These are phyloP conservation scores for Thymus mandschuricus DNA, from an alignment of 257 asterid species.

Conservation along the genomic window DNA sequence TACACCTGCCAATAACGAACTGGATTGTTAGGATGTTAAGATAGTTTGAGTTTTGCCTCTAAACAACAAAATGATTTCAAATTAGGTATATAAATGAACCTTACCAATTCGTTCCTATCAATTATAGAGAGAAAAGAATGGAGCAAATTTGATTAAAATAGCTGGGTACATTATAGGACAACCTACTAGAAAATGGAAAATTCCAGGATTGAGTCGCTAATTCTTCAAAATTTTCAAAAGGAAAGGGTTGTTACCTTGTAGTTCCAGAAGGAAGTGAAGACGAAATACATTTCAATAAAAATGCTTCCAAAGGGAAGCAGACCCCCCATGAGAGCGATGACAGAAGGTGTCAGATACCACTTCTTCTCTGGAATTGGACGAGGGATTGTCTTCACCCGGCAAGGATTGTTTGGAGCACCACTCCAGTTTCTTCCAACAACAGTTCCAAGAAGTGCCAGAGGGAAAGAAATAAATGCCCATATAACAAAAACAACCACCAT, in stretches of 20 bases:
- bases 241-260: constrained; percentile 58
- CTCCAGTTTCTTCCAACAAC: constrained; percentile 85
- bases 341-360: constrained; percentile 77
- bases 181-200: constrained; percentile 1
- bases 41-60: background rate
- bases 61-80: background rate
- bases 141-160: constrained; percentile 18
- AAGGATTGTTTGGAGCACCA: constrained; percentile 83
- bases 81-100: background rate
- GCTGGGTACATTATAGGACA: background rate
- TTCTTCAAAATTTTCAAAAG: background rate
- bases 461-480: constrained; percentile 86
- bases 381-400: constrained; percentile 88
- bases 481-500: constrained; percentile 76
- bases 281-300: constrained; percentile 85
- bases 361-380: constrained; percentile 90
- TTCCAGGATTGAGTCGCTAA: background rate
- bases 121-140: background rate
- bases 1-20: constrained; percentile 58
- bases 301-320: constrained; percentile 88
- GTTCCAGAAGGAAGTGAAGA: constrained; percentile 95
- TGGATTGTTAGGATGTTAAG: constrained; percentile 4
- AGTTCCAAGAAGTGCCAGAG: constrained; percentile 86
- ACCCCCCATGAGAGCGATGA: constrained; percentile 86
- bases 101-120: constrained; percentile 5